Evolutionary conservation across 768 basidiomycete genomes (phyloP).

Genomic region (Mycena olivaceomarginata): DNA sequence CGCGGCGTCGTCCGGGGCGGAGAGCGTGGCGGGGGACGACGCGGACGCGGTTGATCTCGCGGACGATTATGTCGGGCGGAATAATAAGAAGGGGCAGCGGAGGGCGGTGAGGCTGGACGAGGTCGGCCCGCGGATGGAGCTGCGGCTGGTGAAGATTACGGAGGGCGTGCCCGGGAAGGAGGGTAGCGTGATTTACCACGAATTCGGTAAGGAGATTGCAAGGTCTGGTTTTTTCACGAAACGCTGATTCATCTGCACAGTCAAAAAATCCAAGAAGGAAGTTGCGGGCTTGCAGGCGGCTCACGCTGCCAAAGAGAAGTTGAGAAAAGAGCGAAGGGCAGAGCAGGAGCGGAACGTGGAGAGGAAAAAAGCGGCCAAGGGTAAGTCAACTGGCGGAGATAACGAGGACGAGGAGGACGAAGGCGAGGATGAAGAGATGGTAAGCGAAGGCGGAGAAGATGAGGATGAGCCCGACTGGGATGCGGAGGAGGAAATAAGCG

Average conservation of each 20-base stretch:
- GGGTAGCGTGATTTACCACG: conserved; percentile 95
- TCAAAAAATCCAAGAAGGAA: conserved; percentile 93
- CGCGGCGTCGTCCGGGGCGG: conserved; percentile 82
- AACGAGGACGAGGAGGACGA: conserved; percentile 64
- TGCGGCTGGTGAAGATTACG: conserved; percentile 93
- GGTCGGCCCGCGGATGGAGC: conserved; percentile 96
- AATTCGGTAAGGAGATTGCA: conserved; percentile 81
- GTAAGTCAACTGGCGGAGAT: conserved; percentile 52
- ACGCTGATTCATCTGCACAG: conserved; percentile 61
- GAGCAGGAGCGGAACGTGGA: conserved; percentile 95
- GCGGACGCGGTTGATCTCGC: conserved; percentile 90
- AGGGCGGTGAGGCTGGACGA: conserved; percentile 95
- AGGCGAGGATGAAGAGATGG: conserved; percentile 63
- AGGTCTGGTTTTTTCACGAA: conserved; percentile 14
- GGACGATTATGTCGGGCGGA: conserved; percentile 95
- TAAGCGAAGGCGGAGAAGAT: conserved; percentile 51
- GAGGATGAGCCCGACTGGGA: conserved; percentile 67
- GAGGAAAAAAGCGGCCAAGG: conserved; percentile 77
- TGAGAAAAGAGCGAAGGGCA: conserved; percentile 86
- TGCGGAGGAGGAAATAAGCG: conserved; percentile 80
- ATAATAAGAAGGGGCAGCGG: conserved; percentile 94
- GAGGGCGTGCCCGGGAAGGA: conserved; percentile 97
- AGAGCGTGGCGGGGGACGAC: conserved; percentile 91
- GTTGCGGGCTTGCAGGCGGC: conserved; percentile 78
- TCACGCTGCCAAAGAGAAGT: conserved; percentile 85